Conservation (phyloP, 768 basidiomycete genomes). For the Lentinula raphanica region DNA sequence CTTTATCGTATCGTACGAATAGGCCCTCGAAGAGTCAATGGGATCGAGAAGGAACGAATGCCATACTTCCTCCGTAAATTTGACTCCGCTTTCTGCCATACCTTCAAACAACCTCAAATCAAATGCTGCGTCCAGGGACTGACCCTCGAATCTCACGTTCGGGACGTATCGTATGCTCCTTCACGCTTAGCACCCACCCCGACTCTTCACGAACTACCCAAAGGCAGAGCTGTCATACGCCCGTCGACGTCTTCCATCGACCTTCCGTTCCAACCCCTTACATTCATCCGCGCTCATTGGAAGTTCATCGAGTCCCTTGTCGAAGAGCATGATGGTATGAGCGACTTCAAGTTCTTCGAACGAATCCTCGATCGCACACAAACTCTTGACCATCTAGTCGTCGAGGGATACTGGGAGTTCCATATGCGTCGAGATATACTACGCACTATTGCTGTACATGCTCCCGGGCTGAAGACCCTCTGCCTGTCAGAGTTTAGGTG, state of each 20-base stretch:
- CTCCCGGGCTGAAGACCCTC: conserved; percentile 1
- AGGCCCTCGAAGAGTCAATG: not conserved
- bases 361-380: not conserved
- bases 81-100: not conserved
- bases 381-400: conserved; percentile 1
- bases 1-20: not conserved
- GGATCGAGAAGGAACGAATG: conserved; percentile 1
- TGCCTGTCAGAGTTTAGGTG: conserved; percentile 3
- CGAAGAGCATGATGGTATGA: not conserved
- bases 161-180: not conserved
- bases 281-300: conserved; percentile 2
- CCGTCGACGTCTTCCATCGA: not conserved
- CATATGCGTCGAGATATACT: not conserved
- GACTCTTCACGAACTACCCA: not conserved
- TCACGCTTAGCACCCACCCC: not conserved
- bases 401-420: not conserved
- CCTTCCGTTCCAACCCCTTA: not conserved
- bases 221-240: not conserved
- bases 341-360: not conserved
- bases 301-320: not conserved
- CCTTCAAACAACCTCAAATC: not conserved
- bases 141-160: not conserved
- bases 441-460: not conserved
- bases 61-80: not conserved
- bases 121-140: not conserved